Evolutionary conservation across 2,329 filamentous ascomycete genomes (phyloP).

Genomic region (Purpureocillium takamizusanense): DNA sequence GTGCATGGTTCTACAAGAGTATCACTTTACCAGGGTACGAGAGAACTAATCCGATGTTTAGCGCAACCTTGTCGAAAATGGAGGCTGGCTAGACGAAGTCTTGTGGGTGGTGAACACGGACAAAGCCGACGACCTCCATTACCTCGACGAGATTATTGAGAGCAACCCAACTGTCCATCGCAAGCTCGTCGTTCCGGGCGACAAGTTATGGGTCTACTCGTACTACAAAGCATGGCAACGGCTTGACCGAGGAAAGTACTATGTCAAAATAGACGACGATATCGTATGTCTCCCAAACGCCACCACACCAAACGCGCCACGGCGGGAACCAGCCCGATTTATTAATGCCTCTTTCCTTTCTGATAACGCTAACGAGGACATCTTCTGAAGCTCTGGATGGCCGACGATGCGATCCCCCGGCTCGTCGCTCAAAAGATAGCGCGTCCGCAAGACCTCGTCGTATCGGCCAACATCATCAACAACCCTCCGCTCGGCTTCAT

Average conservation of each 20-base stretch:
- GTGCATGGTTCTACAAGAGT: no score
- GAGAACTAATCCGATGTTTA: neutral
- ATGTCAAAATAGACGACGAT: slow-evolving; percentile 2
- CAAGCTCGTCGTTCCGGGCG: neutral
- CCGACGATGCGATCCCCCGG: neutral
- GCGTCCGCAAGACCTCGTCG: neutral
- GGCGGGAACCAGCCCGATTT: no score
- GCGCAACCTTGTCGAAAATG: slow-evolving; percentile 1
- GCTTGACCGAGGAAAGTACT: slow-evolving; percentile 1
- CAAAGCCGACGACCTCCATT: neutral
- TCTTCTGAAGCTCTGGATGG: slow-evolving; percentile 1
- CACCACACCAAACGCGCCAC: neutral
- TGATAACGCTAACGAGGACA: no score
- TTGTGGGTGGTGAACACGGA: slow-evolving; percentile 1
- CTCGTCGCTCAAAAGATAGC: neutral
- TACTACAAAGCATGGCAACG: slow-evolving; percentile 2
- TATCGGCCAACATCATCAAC: slow-evolving; percentile 2
- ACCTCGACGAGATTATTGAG: neutral
- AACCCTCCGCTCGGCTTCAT: slow-evolving; percentile 1
- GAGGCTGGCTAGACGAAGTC: slow-evolving; percentile 1
- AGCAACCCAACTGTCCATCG: neutral
- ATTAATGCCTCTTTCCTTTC: neutral
- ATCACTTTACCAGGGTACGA: no score
- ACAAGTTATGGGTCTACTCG: neutral
- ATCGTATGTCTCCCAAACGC: neutral